Base-by-base conservation (phyloP, 306 rosid species). In the Cicer chorassanicum region DNA sequence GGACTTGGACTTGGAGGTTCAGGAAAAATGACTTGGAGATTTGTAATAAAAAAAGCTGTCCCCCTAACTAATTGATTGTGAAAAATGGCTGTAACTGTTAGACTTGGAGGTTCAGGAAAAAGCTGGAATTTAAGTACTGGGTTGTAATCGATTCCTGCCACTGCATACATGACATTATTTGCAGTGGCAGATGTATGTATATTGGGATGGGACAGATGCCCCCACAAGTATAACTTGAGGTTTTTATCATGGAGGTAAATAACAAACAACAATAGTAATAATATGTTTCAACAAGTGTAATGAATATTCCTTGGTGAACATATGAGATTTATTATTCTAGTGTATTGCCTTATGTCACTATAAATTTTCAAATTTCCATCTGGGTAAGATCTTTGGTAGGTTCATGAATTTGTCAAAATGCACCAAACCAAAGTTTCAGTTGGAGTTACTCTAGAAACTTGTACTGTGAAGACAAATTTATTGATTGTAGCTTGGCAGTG, bases 61-160 rank as follows among this genome's bases (percentile, higher is more conserved):
- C n/a, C n/a, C n/a, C n/a, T n/a, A n/a, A n/a, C n/a, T n/a, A n/a
- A 1, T 19, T 42, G 60, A 14, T 53, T 61, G 21, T 14, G 38
- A 24, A 59, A 48, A 50, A 29, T 42, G 48, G 34, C 34, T 24
- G 34, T 24, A 24, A 24, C 34, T 24, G 29, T 18, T 43, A 24
- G 7, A 21, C n/a, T 56, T 56, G 5, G 64, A 54, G 42, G 18
- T 62, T 53, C 4, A 39, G 24, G 34, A 75, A 50, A 67, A 49
- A 12, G 8, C 69, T 73, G 73, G 55, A 78, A 67, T 51, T 29
- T 21, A 68, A 45, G 29, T 49, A 70, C 42, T 49, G 18, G 57
- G n/a, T n/a, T 46, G 50, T 21, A 14, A 56, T 56, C 2, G 14
- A 18, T 53, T 53, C 34, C 29, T 51, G 44, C 14, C 63, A 80